Conservation (phyloP, 768 basidiomycete species). For the Galerina marginata region DNA sequence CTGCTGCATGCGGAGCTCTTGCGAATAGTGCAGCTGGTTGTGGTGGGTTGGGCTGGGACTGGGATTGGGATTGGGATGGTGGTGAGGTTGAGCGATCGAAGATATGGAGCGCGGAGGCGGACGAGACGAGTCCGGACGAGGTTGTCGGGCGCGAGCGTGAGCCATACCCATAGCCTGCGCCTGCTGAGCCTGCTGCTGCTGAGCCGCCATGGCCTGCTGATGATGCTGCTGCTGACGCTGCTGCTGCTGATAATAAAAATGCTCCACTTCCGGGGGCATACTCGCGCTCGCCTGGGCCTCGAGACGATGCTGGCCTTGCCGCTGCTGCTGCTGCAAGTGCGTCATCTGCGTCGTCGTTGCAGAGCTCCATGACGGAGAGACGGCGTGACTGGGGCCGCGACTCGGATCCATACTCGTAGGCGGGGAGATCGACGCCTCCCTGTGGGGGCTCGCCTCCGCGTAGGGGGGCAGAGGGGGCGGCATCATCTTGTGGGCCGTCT, state of each 20-base stretch:
- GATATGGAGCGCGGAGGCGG: conserved; percentile 55
- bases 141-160: conserved; percentile 45
- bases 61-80: neutral
- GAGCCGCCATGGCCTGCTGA: conserved; percentile 6
- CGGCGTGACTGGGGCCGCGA: conserved; percentile 81
- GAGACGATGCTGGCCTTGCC: neutral
- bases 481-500: conserved; percentile 49
- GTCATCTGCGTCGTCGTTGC: conserved; percentile 61
- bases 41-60: conserved; percentile 7
- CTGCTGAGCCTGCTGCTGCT: conserved; percentile 1
- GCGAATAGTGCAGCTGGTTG: conserved; percentile 43
- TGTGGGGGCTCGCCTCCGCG: conserved; percentile 10
- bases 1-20: conserved; percentile 53
- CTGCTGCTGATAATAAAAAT: conserved; percentile 44
- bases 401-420: conserved; percentile 73
- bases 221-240: conserved; percentile 34
- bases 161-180: conserved; percentile 8
- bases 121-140: conserved; percentile 48
- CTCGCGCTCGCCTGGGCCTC: conserved; percentile 15
- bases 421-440: conserved; percentile 23
- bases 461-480: conserved; percentile 10
- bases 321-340: conserved; percentile 6
- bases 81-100: conserved; percentile 44
- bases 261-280: conserved; percentile 32
- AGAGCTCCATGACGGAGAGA: conserved; percentile 88